Evolutionary conservation across 2,329 filamentous ascomycete genomes (phyloP).

Genomic region (Bretziella fagacearum): DNA sequence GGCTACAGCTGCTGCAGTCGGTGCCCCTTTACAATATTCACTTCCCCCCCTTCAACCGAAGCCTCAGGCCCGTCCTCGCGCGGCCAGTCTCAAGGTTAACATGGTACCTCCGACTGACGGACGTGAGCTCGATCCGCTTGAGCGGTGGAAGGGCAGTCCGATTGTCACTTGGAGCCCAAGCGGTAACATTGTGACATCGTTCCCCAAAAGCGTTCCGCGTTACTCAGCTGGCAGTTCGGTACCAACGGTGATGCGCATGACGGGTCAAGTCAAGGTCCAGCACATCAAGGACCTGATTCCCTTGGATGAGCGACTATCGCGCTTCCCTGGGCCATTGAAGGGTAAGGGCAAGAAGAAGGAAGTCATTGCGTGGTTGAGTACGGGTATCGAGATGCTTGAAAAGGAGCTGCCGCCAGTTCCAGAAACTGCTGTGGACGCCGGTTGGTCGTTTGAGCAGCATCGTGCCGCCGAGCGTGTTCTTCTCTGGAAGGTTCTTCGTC

Average conservation of each 20-base stretch:
- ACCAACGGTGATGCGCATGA: slow-evolving; percentile 65
- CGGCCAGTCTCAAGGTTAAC: slow-evolving; percentile 37
- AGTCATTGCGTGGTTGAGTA: slow-evolving; percentile 58
- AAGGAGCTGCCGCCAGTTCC: slow-evolving; percentile 34
- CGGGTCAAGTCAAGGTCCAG: slow-evolving; percentile 66
- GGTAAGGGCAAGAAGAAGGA: slow-evolving; percentile 95
- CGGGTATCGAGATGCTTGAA: slow-evolving; percentile 60
- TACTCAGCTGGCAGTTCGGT: slow-evolving; percentile 58
- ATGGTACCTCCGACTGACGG: slow-evolving; percentile 48
- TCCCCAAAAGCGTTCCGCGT: slow-evolving; percentile 74
- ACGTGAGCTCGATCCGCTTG: slow-evolving; percentile 55
- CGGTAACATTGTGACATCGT: slow-evolving; percentile 64
- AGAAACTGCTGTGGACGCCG: slow-evolving; percentile 31
- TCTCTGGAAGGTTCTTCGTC: slow-evolving; percentile 69
- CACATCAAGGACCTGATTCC: slow-evolving; percentile 58
- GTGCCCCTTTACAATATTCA: slow-evolving; percentile 13
- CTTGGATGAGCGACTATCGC: slow-evolving; percentile 52
- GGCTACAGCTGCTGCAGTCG: slow-evolving; percentile 22
- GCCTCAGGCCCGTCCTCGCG: slow-evolving; percentile 28
- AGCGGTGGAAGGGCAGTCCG: slow-evolving; percentile 82
- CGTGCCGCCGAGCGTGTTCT: slow-evolving; percentile 62
- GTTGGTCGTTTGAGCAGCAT: slow-evolving; percentile 45
- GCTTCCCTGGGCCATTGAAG: slow-evolving; percentile 80
- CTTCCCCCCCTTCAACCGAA: slow-evolving; percentile 13
- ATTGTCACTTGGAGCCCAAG: slow-evolving; percentile 80